Evolutionary conservation across 495 filamentous ascomycete genomes (phyloP).

Genomic region (Astrothelium subdiscretum): DNA sequence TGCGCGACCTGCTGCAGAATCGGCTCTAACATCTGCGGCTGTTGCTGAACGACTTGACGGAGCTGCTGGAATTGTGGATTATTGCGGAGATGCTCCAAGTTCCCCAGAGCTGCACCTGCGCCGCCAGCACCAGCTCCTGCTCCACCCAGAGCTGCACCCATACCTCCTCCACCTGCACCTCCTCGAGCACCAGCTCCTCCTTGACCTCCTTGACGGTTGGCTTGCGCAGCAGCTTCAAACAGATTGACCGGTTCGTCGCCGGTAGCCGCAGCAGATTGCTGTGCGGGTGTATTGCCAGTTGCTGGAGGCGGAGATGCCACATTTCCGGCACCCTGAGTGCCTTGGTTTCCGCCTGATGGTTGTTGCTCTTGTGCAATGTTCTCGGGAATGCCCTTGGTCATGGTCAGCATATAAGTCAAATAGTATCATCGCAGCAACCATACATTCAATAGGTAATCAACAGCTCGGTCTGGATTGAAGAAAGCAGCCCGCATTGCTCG

Average conservation of each 20-base stretch:
- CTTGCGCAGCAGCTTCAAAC: conserved; percentile 84
- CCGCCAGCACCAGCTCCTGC: conserved; percentile 30
- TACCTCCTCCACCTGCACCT: conserved; percentile 26
- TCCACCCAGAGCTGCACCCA: conserved; percentile 4
- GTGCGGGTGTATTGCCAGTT: conserved; percentile 24
- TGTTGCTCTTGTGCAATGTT: conserved; percentile 59
- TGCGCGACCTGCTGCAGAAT: conserved; percentile 94
- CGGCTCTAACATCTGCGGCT: conserved; percentile 95
- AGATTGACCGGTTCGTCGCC: conserved; percentile 74
- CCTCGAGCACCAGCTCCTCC: conserved; percentile 41
- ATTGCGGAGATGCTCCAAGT: conserved; percentile 88
- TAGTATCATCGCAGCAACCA: conserved; percentile 23
- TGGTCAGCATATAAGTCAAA: conserved; percentile 6
- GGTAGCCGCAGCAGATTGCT: conserved; percentile 26
- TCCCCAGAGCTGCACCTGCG: conserved; percentile 47
- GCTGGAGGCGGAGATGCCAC: conserved; percentile 19
- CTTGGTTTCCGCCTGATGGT: conserved; percentile 5
- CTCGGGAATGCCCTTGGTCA: conserved; percentile 73
- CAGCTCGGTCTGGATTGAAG: conserved; percentile 92
- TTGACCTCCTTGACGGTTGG: conserved; percentile 43
- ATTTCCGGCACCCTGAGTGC: conserved; percentile 13
- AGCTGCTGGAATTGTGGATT: conserved; percentile 97
- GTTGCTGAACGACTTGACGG: conserved; percentile 89
- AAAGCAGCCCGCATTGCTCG: conserved; percentile 91
- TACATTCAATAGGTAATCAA: conserved; percentile 87